phyloP scores from a whole-genome alignment of 805 yeast species.

The Metschnikowia matae region DNA sequence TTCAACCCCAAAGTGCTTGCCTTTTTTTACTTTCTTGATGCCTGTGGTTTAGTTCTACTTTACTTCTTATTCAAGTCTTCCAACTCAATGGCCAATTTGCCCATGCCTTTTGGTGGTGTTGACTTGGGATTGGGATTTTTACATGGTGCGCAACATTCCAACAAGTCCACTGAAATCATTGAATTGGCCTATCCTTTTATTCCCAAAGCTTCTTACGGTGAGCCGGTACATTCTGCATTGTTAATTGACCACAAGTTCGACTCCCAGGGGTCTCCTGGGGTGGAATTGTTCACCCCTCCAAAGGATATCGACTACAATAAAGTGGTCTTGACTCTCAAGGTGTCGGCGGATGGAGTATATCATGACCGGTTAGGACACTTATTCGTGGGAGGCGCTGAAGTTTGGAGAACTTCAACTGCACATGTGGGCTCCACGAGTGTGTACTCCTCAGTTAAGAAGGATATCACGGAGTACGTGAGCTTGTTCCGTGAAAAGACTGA shows the following conservation, averaged over 20 bases:
- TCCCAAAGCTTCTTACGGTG: constrained; percentile 18
- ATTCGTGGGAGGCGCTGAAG: constrained; percentile 55
- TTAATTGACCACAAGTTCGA: constrained; percentile 51
- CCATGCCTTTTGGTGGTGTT: background rate
- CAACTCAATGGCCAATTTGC: background rate
- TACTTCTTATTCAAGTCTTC: background rate
- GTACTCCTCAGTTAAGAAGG: constrained; percentile 54
- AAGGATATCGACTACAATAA: constrained; percentile 42
- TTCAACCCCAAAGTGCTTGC: background rate
- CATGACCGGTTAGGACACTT: constrained; percentile 60
- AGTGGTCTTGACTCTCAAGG: constrained; percentile 50
- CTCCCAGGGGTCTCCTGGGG: constrained; percentile 58
- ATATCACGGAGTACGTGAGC: constrained; percentile 51
- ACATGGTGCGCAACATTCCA: background rate
- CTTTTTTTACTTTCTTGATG: no score
- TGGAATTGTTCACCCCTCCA: constrained; percentile 42
- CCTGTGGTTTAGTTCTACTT: background rate
- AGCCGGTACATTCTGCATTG: constrained; percentile 38
- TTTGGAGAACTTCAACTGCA: constrained; percentile 75
- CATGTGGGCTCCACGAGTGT: constrained; percentile 50
- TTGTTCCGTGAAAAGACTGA: constrained; percentile 45
- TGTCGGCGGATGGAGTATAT: constrained; percentile 59
- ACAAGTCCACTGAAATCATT: constrained; percentile 18
- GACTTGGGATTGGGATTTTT: background rate
- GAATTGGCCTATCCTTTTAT: constrained; percentile 26